These are phyloP conservation scores for Coemansia sp. DNA, from an alignment of 192 early-diverging fungal species.

Conservation along the genomic window DNA sequence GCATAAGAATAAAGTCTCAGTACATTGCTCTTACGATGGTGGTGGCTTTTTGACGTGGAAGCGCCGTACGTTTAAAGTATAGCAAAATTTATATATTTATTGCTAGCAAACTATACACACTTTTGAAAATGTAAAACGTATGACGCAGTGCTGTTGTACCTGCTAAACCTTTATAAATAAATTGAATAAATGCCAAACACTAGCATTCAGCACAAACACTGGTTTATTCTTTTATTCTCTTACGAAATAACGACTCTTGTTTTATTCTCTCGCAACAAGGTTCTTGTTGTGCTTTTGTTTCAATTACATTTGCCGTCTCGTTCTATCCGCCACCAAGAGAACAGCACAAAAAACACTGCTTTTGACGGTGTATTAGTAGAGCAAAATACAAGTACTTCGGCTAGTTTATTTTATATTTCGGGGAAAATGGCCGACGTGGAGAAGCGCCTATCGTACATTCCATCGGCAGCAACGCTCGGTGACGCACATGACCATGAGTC, in stretches of 20 bases:
- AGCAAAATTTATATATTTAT: too few species aligned
- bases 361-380: background rate
- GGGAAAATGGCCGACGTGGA: background rate
- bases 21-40: background rate
- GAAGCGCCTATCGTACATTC: background rate
- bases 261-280: background rate
- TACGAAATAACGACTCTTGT: too few species aligned
- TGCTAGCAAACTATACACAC: too few species aligned
- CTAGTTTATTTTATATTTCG: too few species aligned
- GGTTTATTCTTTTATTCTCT: background rate
- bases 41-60: background rate
- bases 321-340: background rate
- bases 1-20: background rate
- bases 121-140: too few species aligned
- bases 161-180: too few species aligned
- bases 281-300: background rate
- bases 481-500: too few species aligned
- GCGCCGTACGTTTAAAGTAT: too few species aligned
- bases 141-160: too few species aligned
- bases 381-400: background rate
- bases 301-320: background rate
- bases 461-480: background rate
- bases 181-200: too few species aligned
- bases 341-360: background rate
- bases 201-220: too few species aligned